phyloP scores from a whole-genome alignment of 2,329 filamentous ascomycete species.

The Raffaelea ambrosiae region DNA sequence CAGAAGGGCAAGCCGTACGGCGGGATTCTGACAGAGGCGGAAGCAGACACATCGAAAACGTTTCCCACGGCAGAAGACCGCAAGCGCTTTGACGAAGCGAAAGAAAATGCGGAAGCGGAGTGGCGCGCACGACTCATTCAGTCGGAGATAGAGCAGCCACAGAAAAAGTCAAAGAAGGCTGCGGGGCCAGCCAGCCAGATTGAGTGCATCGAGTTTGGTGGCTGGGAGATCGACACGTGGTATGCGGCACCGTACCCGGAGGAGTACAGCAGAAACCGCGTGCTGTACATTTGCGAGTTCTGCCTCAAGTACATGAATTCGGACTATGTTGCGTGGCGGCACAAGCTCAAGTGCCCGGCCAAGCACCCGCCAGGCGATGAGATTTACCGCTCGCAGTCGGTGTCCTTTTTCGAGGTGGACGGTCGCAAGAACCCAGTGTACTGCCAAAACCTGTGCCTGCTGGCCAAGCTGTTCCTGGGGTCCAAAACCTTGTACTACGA shows the following conservation, averaged over 20 bases:
- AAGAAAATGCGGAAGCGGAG: slow-evolving; percentile 83
- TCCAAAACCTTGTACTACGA: slow-evolving; percentile 98
- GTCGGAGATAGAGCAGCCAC: slow-evolving; percentile 54
- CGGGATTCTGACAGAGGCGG: slow-evolving; percentile 78
- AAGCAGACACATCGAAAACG: slow-evolving; percentile 87
- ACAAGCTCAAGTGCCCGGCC: slow-evolving; percentile 92
- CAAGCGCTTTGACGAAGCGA: slow-evolving; percentile 79
- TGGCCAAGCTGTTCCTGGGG: slow-evolving; percentile 95
- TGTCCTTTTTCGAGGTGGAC: slow-evolving; percentile 96
- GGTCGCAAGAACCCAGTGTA: slow-evolving; percentile 97
- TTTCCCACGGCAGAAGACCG: slow-evolving; percentile 74
- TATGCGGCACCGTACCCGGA: slow-evolving; percentile 97
- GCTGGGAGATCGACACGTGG: slow-evolving; percentile 98
- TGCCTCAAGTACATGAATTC: slow-evolving; percentile 99
- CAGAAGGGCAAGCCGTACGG: slow-evolving; percentile 90
- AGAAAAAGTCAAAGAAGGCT: slow-evolving; percentile 62
- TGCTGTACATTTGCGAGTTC: slow-evolving; percentile 99
- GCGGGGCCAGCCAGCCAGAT: slow-evolving; percentile 91
- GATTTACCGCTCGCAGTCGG: slow-evolving; percentile 84
- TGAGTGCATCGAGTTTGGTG: slow-evolving; percentile 96
- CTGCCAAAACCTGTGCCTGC: slow-evolving; percentile 91
- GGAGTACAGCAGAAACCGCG: slow-evolving; percentile 92
- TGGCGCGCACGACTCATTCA: slow-evolving; percentile 67
- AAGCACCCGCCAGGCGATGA: slow-evolving; percentile 97
- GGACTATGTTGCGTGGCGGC: slow-evolving; percentile 94